phyloP scores from a whole-genome alignment of 106 monocot genomes.

The Dendrobium officinale region DNA sequence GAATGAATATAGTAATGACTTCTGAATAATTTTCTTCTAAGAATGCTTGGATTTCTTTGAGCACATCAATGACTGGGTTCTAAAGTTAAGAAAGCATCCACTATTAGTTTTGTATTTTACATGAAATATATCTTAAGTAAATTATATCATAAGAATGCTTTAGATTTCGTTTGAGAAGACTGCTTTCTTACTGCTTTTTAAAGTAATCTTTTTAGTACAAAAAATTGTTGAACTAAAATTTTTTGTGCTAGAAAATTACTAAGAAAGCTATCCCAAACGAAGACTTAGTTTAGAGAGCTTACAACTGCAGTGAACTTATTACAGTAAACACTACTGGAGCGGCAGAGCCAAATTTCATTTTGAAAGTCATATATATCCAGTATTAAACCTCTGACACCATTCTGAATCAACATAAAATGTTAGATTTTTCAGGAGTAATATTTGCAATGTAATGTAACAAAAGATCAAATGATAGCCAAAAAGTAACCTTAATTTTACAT shows the following conservation, averaged over 20 bases:
- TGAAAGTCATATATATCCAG: background rate
- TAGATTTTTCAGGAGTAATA: no score
- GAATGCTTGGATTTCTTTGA: conserved; percentile 44
- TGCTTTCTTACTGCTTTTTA: no score
- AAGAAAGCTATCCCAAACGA: no score
- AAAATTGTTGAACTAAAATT: no score
- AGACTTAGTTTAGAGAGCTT: background rate
- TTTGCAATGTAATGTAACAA: background rate
- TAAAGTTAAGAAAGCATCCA: background rate
- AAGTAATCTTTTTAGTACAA: no score
- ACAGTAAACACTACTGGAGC: no score
- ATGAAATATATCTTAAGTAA: background rate
- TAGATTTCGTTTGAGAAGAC: no score
- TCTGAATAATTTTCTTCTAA: conserved; percentile 42
- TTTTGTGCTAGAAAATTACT: no score
- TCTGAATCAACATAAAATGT: background rate
- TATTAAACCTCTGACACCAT: background rate
- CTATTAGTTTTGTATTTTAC: background rate
- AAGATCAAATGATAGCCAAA: background rate
- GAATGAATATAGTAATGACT: conserved; percentile 59
- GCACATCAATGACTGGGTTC: background rate
- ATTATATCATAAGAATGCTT: no score
- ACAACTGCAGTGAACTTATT: background rate
- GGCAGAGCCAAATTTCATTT: background rate
- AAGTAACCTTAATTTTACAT: background rate